Base-by-base conservation (phyloP, 495 filamentous ascomycete genomes). In the Cercophora newfieldiana region DNA sequence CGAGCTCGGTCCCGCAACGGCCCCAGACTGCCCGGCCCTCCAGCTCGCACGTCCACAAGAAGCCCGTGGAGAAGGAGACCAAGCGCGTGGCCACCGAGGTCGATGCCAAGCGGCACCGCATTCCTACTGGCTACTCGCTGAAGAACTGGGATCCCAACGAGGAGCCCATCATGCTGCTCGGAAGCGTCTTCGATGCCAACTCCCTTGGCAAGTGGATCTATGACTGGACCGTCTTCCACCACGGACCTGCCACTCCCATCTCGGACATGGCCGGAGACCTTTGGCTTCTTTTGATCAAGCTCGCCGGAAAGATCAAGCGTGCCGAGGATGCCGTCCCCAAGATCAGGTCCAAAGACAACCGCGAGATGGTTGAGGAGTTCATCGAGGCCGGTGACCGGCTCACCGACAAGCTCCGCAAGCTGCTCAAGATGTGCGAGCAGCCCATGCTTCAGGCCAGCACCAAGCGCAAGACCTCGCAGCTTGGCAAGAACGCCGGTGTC, bases 101-200 rank as follows among this genome's bases (percentile, higher is more conserved):
- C 49, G 93, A 97, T 76, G 92, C 92, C 67, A 86, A 86, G 72
- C 85, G 84, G 65, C 90, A 91, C 63, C 85, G 87, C 57, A 97
- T 99, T 65, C 96, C 95, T 2, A 76, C 88, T 1, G 95, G 96
- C 54, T 99, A 97, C 80, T 97, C 91, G 33, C 87, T 93, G 79
- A 97, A 98, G 82, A 97, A 99, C 84, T 99, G 95, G 95, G 96
- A 98, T 74, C 94, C 94, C 1, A 88, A 88, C 51, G 93, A 97
- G 78, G 91, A 92, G 69, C 80, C 95, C 31, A 96, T 99, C 76
- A 88, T 97, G 75, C 85, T 99, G 6, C 85, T 98, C 8, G 95
- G 95, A 49, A 96, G 91, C 74, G 95, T 98, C 53, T 99, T 98
- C 74, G 96, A 98, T 73, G 91, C 95, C 77, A 97, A 97, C 85